phyloP scores from a whole-genome alignment of 164 flowering plant species.

The Taxillus chinensis region DNA sequence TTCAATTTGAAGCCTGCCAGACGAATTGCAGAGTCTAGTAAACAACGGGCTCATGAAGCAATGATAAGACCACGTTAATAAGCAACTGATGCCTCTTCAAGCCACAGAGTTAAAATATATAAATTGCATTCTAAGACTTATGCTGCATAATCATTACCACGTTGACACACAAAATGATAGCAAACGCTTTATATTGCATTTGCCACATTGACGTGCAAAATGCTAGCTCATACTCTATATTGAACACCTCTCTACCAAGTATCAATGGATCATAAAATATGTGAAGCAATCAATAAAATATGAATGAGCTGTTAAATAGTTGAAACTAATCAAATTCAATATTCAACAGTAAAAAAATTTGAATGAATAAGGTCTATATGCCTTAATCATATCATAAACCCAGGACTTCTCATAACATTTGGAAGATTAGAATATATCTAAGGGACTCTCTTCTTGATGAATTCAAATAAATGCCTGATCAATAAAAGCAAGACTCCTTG shows the following conservation, averaged over 20 bases:
- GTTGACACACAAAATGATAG: too few species aligned
- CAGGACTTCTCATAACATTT: too few species aligned
- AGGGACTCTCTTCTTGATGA: too few species aligned
- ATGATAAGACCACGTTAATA: neutral
- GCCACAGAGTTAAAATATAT: neutral
- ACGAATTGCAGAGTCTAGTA: constrained; percentile 1
- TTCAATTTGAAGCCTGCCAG: constrained; percentile 37
- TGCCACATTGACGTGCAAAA: neutral
- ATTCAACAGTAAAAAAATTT: too few species aligned
- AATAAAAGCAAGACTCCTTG: too few species aligned
- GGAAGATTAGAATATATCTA: too few species aligned
- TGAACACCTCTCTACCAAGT: neutral
- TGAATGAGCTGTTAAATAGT: neutral
- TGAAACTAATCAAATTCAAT: neutral
- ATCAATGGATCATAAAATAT: neutral
- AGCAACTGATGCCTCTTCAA: neutral
- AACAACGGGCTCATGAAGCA: neutral
- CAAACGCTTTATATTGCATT: too few species aligned
- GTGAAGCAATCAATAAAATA: neutral
- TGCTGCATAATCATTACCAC: too few species aligned
- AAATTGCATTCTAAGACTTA: too few species aligned
- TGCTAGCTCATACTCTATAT: neutral
- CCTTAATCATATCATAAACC: too few species aligned
- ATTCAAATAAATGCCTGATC: too few species aligned
- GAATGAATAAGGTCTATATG: too few species aligned